Evolutionary conservation across 2,329 filamentous ascomycete species (phyloP), one percentile per base, ranked within the genome.

Genomic region (Fonsecaea nubica): DNA sequence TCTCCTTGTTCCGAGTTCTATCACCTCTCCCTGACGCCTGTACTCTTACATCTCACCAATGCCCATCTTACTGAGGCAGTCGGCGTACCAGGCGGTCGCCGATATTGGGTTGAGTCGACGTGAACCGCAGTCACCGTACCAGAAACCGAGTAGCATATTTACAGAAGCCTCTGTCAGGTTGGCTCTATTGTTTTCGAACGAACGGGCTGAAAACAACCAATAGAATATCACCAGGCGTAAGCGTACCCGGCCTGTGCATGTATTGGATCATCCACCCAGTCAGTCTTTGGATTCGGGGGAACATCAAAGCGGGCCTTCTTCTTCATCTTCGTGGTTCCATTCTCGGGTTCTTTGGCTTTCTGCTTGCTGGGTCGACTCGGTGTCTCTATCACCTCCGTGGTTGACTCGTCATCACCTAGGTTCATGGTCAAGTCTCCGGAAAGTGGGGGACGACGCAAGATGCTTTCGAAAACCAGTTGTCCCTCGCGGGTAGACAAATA

Each of bases 381-480:
- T 5, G 60, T 62, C 21, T 62, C 60, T 15, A 62, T 56, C 15
- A 62, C 45, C 50, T 56, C 60, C 15, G 60, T 62, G 8, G 30
- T 56, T 8, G 60, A 56, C 36, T 62, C 60, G 9, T 62, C 60
- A 38, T 25, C 53, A 13, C 33, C 36, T 9, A 45, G 5, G 12
- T 18, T 52, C 25, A 55, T 36, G 1, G 35, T 33, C 6, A 45
- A 7, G 10, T 62, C 36, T 7, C 52, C 50, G 36, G 30, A 25
- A 13, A 15, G 21, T 36, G 60, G 21, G n/a, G 53, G 52, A 15
- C 10, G 52, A 18, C 55, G 40, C 40, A 64, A 52, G 21, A 68
- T 65, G 58, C 62, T 64, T 38, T 70, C 52, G 42, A 70, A 70
- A 3, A 62, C 25, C 6, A 70, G 4, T 8, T 40, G 15, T 18